Percentiles rank a stretch among this genome's conserved stretches.
These are phyloP conservation scores for Fusarium sambucinum DNA, from an alignment of 2,329 filamentous ascomycete genomes.

Conservation along the genomic window DNA sequence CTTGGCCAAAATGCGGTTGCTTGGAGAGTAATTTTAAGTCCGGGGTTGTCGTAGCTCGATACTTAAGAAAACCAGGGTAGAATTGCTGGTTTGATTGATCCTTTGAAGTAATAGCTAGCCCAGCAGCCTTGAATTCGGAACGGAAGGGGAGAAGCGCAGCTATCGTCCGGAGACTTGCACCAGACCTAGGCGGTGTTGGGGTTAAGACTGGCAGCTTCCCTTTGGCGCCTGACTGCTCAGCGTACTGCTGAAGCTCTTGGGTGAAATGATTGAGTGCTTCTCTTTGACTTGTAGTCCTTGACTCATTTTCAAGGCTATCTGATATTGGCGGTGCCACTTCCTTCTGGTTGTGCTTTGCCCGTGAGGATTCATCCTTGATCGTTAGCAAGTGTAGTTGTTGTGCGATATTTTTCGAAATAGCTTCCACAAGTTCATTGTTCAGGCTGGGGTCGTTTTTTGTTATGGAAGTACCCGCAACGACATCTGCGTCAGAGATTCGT, in stretches of 20 bases:
- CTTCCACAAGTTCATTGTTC: slow-evolving; percentile 58
- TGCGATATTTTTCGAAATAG: slow-evolving; percentile 59
- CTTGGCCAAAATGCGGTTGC: slow-evolving; percentile 38
- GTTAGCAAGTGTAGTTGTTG: slow-evolving; percentile 60
- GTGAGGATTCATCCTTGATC: slow-evolving; percentile 32
- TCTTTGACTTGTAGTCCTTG: slow-evolving; percentile 59
- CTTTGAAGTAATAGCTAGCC: slow-evolving; percentile 67
- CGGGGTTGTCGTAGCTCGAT: slow-evolving; percentile 16
- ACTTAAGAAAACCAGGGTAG: slow-evolving; percentile 17
- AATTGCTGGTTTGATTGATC: slow-evolving; percentile 54
- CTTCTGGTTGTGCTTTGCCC: neutral
- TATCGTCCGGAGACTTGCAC: slow-evolving; percentile 63
- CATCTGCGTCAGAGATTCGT: slow-evolving; percentile 29
- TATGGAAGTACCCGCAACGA: slow-evolving; percentile 21
- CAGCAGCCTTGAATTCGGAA: slow-evolving; percentile 65
- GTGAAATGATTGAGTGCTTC: slow-evolving; percentile 56
- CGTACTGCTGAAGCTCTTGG: slow-evolving; percentile 49
- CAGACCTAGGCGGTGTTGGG: slow-evolving; percentile 57
- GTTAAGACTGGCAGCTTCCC: slow-evolving; percentile 56
- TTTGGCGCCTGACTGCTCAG: slow-evolving; percentile 53
- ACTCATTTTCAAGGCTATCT: slow-evolving; percentile 40
- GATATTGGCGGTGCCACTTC: slow-evolving; percentile 3
- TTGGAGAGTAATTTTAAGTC: slow-evolving; percentile 1
- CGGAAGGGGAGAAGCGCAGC: slow-evolving; percentile 66
- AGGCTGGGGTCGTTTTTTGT: slow-evolving; percentile 50